Conservation (phyloP, 768 basidiomycete species). For the Pleurotus sapidus region DNA sequence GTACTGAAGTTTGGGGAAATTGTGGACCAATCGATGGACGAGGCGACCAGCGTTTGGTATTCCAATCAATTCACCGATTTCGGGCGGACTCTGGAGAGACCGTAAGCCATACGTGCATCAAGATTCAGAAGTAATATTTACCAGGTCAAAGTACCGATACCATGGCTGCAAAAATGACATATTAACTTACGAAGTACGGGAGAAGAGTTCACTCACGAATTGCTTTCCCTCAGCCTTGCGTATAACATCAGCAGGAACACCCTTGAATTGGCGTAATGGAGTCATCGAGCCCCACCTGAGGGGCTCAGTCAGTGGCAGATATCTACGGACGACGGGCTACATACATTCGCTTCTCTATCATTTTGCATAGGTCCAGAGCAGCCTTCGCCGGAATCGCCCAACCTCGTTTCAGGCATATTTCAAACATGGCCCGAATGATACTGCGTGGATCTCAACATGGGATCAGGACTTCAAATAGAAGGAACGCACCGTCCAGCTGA, state of each 20-base stretch:
- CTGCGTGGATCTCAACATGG: constrained; percentile 26
- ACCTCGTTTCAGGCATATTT: constrained; percentile 97
- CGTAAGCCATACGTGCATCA: not conserved
- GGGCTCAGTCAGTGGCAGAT: not conserved
- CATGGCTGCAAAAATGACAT: constrained; percentile 56
- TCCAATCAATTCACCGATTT: constrained; percentile 93
- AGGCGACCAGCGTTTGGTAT: constrained; percentile 90
- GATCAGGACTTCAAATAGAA: not conserved
- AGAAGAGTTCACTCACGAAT: constrained; percentile 53
- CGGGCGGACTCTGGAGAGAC: constrained; percentile 61
- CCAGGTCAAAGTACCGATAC: constrained; percentile 95
- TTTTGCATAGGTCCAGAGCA: constrained; percentile 92
- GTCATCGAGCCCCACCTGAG: constrained; percentile 97
- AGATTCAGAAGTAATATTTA: constrained; percentile 18
- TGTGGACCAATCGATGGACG: constrained; percentile 91
- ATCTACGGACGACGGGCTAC: constrained; percentile 18
- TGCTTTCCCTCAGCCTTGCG: constrained; percentile 95
- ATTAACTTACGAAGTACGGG: not conserved
- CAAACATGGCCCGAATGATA: constrained; percentile 94
- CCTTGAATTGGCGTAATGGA: constrained; percentile 92
- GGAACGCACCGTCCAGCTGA: constrained; percentile 80
- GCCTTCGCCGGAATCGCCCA: constrained; percentile 95
- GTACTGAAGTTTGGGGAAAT: constrained; percentile 91
- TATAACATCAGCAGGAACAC: constrained; percentile 81
- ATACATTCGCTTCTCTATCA: constrained; percentile 86